Base-by-base conservation (phyloP, 768 basidiomycete species). In the Hypsizygus marmoreus region DNA sequence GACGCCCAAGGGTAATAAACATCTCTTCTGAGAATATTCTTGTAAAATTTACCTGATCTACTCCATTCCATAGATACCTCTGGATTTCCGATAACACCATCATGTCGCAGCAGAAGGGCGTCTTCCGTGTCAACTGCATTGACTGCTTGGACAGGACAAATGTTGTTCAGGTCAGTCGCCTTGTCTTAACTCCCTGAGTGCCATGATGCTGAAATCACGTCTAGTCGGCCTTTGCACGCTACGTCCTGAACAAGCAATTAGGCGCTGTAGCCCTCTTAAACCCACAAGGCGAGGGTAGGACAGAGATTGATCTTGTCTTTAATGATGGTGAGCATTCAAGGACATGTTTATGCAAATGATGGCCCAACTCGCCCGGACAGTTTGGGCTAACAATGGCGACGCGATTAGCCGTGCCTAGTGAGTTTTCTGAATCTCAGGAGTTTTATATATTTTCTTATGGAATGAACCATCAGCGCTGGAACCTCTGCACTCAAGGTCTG, bases 351-450 rank as follows among this genome's bases (percentile, higher is more conserved):
- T 40, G 6, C 35, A 20, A 4, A 19, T 6, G 33, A 28, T 40
- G 14, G 13, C 17, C n/a, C n/a, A 30, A 16, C 34, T n/a, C n/a
- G n/a, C n/a, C n/a, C n/a, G n/a, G n/a, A 17, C 49, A 90, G 90
- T 92, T 13, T 99, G 97, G 97, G 97, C 97, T 2, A 97, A 98
- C 60, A 98, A 98, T 55, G 97, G 97, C 0, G 97, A 99, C 62
- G 88, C 91, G 4, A 90, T 97, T 47, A 94, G 90, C 63, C 78
- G 88, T 43, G 86, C 87, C 43, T 92, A 91, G 88, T 90, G 60
- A 61, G 85, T 74, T 2, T 34, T 52, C 32, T 55, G 19, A 45
- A 11, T 30, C 7, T n/a, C 43, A 43, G 34, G 7, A 32, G 43
- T 22, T n/a, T 28, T 4, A 26, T 7, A 20, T 11, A 13, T 30